phyloP scores from a whole-genome alignment of 768 basidiomycete species.

The Phlebiopsis flavidoalba region DNA sequence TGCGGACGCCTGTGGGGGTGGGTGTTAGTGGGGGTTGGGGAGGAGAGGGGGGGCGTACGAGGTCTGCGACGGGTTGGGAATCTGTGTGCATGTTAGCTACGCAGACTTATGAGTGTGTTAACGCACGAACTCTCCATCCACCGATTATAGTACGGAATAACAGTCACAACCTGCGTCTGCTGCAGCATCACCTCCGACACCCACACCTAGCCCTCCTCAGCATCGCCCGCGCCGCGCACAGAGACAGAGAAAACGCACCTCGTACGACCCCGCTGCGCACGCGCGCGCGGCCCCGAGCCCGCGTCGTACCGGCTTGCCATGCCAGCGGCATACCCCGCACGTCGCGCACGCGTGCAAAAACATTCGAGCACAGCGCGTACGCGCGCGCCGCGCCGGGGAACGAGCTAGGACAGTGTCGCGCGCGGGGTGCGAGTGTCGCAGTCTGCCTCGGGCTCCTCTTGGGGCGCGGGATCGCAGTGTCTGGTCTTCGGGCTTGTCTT shows the following conservation, averaged over 20 bases:
- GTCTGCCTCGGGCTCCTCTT: no score
- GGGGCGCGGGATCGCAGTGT: no score
- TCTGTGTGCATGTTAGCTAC: conserved; percentile 34
- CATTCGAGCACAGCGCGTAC: conserved; percentile 56
- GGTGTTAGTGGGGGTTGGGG: not conserved
- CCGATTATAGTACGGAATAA: conserved; percentile 88
- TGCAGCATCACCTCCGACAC: conserved; percentile 94
- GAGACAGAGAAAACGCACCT: conserved; percentile 36
- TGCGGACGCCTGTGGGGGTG: conserved; percentile 47
- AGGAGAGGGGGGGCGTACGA: conserved; percentile 41
- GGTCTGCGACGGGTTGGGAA: conserved; percentile 78
- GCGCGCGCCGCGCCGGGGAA: conserved; percentile 37
- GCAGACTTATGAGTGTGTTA: no score
- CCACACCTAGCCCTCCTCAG: conserved; percentile 62
- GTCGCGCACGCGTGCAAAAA: conserved; percentile 65
- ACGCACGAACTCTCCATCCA: conserved; percentile 84
- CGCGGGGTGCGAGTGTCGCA: conserved; percentile 38
- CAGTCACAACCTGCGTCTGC: conserved; percentile 90
- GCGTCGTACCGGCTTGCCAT: conserved; percentile 68
- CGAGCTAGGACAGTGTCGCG: conserved; percentile 45
- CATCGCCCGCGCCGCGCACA: not conserved
- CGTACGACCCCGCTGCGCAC: conserved; percentile 87
- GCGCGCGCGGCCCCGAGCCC: conserved; percentile 46
- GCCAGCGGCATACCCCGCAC: conserved; percentile 89
- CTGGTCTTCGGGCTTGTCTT: no score